phyloP scores from a whole-genome alignment of 495 filamentous ascomycete species.

The Trichocladium uniseriatum region DNA sequence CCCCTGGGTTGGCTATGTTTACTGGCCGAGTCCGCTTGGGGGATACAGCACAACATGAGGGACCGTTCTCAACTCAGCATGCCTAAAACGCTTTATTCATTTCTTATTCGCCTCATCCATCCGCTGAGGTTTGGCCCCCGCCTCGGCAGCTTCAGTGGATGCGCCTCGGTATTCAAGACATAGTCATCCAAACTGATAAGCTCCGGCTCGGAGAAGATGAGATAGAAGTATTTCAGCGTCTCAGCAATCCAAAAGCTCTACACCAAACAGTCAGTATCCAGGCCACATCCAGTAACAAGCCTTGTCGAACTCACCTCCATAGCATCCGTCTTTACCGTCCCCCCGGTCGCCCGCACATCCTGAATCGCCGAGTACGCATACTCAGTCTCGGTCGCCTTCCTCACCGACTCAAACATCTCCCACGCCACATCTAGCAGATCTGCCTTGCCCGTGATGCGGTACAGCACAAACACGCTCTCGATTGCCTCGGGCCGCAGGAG shows the following conservation, averaged over 20 bases:
- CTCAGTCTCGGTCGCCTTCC: constrained; percentile 49
- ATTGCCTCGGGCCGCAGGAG: constrained; percentile 56
- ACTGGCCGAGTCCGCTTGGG: no score
- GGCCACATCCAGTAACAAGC: not conserved
- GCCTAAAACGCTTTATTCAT: no score
- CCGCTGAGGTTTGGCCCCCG: no score
- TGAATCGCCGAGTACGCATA: constrained; percentile 50
- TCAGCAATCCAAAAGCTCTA: constrained; percentile 46
- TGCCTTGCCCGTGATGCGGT: constrained; percentile 61
- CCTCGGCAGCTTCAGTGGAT: constrained; percentile 48
- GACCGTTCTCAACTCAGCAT: no score
- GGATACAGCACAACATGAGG: no score
- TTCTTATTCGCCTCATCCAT: no score
- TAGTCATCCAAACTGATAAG: constrained; percentile 64
- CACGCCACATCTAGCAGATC: constrained; percentile 61
- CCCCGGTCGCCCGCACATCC: constrained; percentile 31
- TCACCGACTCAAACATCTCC: constrained; percentile 64
- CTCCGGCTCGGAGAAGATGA: constrained; percentile 69
- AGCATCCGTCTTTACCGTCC: constrained; percentile 24
- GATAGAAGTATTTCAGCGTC: constrained; percentile 55
- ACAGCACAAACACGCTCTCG: constrained; percentile 66
- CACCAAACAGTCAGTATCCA: not conserved
- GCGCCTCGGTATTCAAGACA: constrained; percentile 85
- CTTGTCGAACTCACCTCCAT: constrained; percentile 36
- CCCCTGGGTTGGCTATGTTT: no score